Base-by-base conservation (phyloP, 2,329 filamentous ascomycete genomes). In the Pyrenophora tritici-repentis region DNA sequence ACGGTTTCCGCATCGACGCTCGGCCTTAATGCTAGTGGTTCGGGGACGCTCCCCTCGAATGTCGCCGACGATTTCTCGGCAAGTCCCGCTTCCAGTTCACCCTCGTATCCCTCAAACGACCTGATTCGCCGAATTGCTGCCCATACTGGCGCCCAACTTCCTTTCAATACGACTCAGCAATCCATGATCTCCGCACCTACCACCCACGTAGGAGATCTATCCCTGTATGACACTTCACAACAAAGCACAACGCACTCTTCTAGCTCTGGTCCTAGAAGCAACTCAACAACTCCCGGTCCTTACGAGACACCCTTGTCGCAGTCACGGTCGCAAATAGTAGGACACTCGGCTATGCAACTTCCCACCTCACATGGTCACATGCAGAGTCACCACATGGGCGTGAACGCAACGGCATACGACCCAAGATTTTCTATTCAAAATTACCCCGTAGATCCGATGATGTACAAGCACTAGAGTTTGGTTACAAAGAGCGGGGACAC, bases 371-470 rank as follows among this genome's bases (percentile, higher is more conserved):
- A 68, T 43, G 39, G 50, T 18, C 67, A 71, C 35, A 61, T 72
- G 50, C 66, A 66, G 44, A 55, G 58, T 16, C 70, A 72, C 42
- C 69, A 69, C 39, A 56, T 71, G 31, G 61, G 64, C 42, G 59
- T 71, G 7, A 66, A 61, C 42, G 47, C 63, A 8, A 62, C 62
- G 17, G 55, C 65, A 36, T 72, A 72, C 53, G 70, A 72, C 45
- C 67, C 68, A 6, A 57, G 70, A 35, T 72, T 68, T 46, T 55
- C 53, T 9, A 61, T 70, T 36, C 67, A 68, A 47, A 65, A 66
- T 16, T 72, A 66, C 49, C 67, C 66, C 14, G 66, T 72, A 33
- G 68, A 72, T 53, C 68, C 70, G 12, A 71, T 72, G 67, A 65
- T 68, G 53, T 72, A 63, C 49, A 71, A 72, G 53, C 63, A 66